Base-by-base conservation (phyloP, 495 filamentous ascomycete genomes). In the Rostrohypoxylon terebratum region DNA sequence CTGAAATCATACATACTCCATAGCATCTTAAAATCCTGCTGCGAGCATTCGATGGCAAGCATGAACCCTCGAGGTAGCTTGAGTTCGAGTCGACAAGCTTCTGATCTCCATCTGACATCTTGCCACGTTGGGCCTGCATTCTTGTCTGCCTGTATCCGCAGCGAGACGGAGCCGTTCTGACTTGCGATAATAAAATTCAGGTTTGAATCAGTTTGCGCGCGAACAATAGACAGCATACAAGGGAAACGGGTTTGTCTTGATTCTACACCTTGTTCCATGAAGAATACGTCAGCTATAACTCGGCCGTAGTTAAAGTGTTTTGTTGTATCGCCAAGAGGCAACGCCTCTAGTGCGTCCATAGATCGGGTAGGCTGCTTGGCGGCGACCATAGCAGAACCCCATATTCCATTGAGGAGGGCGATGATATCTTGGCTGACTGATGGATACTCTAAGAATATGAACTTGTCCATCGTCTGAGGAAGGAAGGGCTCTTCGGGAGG, bases 1-100 rank as follows among this genome's bases (percentile, higher is more conserved):
- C 90, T 91, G 69, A 94, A 93, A 58, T 96, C 92, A 65, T 91
- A 91, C 74, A 96, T 92, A 67, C 89, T 90, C 88, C 91, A 93
- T 13, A 97, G 77, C 21, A 84, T 89, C 65, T 88, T 89, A 81
- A 91, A 95, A 72, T 94, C 92, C 9, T 86, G 83, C 74, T 94
- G 91, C 11, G 83, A 82, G 80, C 92, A 92, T 62, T 89, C 85
- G 7, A 96, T 79, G 50, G 87, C 85, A 33, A 95, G 75, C 45
- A 89, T 81, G 70, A 93, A 91, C 1, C 90, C 89, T 47, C 90
- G 86, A 2, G 91, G 89, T 11, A 96, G 79, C 60, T 85, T 86
- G 28, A 96, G 79, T 23, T 87, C 83, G 71, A 97, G 83, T 2
- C 82, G 84, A 59, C 85, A 83, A 8, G 83, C 82, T 14, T 89